phyloP scores from a whole-genome alignment of 2,329 filamentous ascomycete genomes.

The Colletotrichum sp. region DNA sequence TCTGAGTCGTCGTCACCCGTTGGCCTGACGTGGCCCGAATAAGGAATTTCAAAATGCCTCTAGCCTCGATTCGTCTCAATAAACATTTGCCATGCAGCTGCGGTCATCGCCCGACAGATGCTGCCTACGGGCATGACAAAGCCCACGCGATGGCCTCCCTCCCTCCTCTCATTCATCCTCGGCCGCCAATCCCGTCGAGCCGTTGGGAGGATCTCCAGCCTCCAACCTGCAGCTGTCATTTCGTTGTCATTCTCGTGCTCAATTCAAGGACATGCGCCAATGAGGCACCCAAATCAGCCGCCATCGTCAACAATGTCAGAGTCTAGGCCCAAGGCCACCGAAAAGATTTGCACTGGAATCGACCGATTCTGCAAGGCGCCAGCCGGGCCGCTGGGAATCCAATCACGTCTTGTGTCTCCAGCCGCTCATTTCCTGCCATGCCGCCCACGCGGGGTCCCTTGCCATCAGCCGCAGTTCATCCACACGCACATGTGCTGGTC shows the following conservation, averaged over 20 bases:
- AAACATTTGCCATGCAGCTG: neutral
- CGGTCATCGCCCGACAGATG: neutral
- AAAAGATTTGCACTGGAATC: neutral
- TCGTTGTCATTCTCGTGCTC: neutral
- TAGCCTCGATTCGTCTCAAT: neutral
- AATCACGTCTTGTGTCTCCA: neutral
- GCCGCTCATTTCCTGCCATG: neutral
- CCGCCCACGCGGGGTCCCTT: neutral
- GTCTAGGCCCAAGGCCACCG: neutral
- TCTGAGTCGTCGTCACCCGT: neutral
- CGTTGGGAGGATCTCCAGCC: neutral
- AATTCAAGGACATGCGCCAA: neutral
- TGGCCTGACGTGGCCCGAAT: neutral
- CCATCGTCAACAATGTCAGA: neutral
- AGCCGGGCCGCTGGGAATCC: neutral
- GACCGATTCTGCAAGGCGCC: conserved; percentile 1
- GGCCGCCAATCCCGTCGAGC: neutral
- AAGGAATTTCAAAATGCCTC: neutral
- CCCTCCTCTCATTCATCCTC: neutral
- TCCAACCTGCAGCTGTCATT: neutral
- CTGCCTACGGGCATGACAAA: neutral
- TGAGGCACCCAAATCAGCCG: neutral
- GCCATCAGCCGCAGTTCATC: conserved; percentile 1
- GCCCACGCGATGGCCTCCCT: neutral
- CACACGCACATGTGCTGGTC: neutral